Base-by-base conservation (phyloP, 139 green algal genomes). In the Picochlorum sp. region DNA sequence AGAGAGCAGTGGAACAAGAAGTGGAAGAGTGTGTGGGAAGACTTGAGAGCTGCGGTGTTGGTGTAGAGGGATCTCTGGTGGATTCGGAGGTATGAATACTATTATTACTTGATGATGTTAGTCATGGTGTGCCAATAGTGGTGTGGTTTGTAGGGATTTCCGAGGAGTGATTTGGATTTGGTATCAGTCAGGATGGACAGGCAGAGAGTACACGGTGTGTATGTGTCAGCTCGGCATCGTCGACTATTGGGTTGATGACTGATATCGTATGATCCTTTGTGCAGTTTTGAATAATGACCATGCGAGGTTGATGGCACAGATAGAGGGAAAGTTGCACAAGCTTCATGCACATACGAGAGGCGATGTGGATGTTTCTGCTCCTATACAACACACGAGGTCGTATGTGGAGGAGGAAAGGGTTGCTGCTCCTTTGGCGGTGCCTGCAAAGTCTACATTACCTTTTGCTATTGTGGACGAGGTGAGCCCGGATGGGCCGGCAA, bases 401-500 rank as follows among this genome's bases (percentile, higher is more conserved):
- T 38, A 45, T 57, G 52, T 50, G 13, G 16, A 47, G 49, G 45
- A 34, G 23, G 37, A 30, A 18, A 2, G 14, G 24, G 56, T 63
- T 50, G 49, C 26, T 4, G 38, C 31, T 4, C 38, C 44, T 9
- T 26, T 41, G 23, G 57, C 57, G 4, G 57, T 55, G 10, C 49
- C 60, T 15, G 21, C 59, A 11, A 44, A 28, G 3, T 13, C 15
- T 20, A 8, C 44, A 3, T 31, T 34, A 20, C 85, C 86, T 1
- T 94, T 92, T 76, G 86, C 86, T 24, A 60, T 91, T 11, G 67
- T 94, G 4, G 86, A 94, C 68, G 86, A 94, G 60, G 73, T 94
- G 23, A 63, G 75, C 0, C 38, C 50, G 0, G 74, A 74, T 26
- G 88, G 77, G 0, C 87, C 87, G 11, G 88, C 85, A n/a, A 59